Evolutionary conservation across 108 stramenopile genomes (phyloP).

Genomic region (Pseudonitzschia multiseries): DNA sequence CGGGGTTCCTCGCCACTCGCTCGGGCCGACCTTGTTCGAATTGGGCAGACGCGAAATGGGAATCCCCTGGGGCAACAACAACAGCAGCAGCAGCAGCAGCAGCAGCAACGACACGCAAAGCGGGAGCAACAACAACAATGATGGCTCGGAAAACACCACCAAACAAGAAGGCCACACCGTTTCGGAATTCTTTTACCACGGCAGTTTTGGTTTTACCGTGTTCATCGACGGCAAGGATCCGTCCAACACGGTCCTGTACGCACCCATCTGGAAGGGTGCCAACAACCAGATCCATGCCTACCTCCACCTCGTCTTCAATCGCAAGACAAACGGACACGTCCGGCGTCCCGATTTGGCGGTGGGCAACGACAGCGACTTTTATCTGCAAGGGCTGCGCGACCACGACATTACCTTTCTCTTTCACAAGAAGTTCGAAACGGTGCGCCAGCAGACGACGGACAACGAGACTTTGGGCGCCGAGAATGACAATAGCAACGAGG

Average conservation of each 20-base stretch:
- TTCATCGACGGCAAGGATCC: conserved; percentile 8
- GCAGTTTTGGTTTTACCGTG: background rate
- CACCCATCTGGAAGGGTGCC: conserved; percentile 6
- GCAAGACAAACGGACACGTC: background rate
- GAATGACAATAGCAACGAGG: too few relatives aligned
- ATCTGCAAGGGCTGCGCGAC: background rate
- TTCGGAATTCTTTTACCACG: background rate
- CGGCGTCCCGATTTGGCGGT: background rate
- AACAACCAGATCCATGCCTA: conserved; percentile 14
- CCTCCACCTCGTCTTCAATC: background rate
- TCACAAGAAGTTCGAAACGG: background rate
- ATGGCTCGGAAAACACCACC: background rate
- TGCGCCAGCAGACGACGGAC: background rate
- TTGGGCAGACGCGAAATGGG: conserved; percentile 12
- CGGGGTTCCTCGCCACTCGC: conserved; percentile 13
- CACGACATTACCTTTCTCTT: background rate
- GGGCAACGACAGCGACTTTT: background rate
- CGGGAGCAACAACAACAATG: background rate
- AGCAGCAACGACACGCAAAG: background rate
- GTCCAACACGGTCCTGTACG: background rate
- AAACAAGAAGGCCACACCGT: background rate
- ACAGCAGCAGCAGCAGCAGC: background rate
- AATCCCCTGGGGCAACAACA: too few relatives aligned
- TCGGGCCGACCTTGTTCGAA: conserved; percentile 19
- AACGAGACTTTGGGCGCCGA: background rate